Evolutionary conservation across 1,139 yeast species (phyloP), one percentile per base, ranked within the genome.

Genomic region (Suhomyces kunorum): DNA sequence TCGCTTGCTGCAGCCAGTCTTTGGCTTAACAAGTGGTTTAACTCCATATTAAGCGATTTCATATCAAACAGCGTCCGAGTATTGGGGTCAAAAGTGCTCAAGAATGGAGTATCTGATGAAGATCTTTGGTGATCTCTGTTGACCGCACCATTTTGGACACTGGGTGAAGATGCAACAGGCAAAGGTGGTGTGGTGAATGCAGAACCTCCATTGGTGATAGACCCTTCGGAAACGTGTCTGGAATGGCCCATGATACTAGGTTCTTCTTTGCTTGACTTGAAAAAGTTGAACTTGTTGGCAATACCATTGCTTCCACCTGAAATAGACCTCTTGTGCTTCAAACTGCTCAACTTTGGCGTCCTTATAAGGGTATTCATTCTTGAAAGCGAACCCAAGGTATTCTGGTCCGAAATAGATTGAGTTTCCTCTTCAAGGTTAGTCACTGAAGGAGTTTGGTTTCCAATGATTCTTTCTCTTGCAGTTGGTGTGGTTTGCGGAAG

Each of bases 181-280:
- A 74, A 56, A 13, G 79, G 78, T 4, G 80, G 78, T 0, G 79
- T 72, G 4, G 68, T 63, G 48, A 60, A 69, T 1, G 74, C 67
- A 13, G 67, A 61, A 8, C 64, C 64, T 18, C 53, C 55, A 40
- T 54, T 50, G 8, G 58, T 53, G 24, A 67, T 53, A 4, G 74
- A 66, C 4, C 76, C 70, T 27, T 71, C 78, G 34, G 74, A 69
- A 8, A 61, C 68, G 40, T 68, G 67, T 27, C 78, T 66, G 1
- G 70, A 51, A 48, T 71, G 77, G 5, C 63, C 63, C 25, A 33
- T 40, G 6, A 32, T 23, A 15, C 33, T 22, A 9, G 36, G 32
- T 7, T 50, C 51, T 25, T 53, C 58, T 13, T 50, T 56, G 18
- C 42, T 46, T n/a, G 57, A 44, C 45, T 63, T 66, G 53, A 71